These are phyloP conservation scores for Kwoniella europaea DNA, from an alignment of 768 basidiomycete genomes.

Conservation along the genomic window DNA sequence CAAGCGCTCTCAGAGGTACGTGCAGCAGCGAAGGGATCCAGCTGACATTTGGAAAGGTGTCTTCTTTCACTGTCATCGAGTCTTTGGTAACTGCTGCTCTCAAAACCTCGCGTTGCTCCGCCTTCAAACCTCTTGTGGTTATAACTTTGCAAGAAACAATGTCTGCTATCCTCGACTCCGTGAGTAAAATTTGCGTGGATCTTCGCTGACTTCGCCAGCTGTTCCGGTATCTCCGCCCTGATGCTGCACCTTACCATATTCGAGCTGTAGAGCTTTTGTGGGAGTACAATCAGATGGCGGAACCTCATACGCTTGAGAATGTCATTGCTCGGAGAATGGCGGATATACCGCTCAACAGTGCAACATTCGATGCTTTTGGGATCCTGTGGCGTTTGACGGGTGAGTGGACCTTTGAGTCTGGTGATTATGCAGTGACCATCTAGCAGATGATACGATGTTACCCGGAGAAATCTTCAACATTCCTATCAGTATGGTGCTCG, in stretches of 20 bases:
- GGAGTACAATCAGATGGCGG: slow-evolving; percentile 59
- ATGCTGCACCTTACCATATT: slow-evolving; percentile 74
- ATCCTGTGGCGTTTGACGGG: slow-evolving; percentile 89
- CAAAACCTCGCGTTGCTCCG: slow-evolving; percentile 28
- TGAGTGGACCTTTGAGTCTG: slow-evolving; percentile 54
- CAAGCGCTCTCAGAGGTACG: slow-evolving; percentile 65
- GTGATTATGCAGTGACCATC: background rate
- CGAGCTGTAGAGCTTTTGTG: slow-evolving; percentile 82
- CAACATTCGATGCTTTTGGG: slow-evolving; percentile 85
- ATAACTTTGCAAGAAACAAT: slow-evolving; percentile 65
- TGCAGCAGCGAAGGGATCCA: slow-evolving; percentile 7
- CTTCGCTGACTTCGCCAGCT: slow-evolving; percentile 61
- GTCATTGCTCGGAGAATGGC: slow-evolving; percentile 71
- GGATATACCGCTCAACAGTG: slow-evolving; percentile 61
- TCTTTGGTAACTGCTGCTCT: slow-evolving; percentile 67
- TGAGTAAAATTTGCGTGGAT: slow-evolving; percentile 9
- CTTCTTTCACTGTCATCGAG: slow-evolving; percentile 73
- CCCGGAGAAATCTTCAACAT: slow-evolving; percentile 83
- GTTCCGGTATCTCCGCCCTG: slow-evolving; percentile 72
- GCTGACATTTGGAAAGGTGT: slow-evolving; percentile 59
- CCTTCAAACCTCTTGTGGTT: slow-evolving; percentile 64
- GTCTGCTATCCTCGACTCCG: slow-evolving; percentile 38
- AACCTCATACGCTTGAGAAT: slow-evolving; percentile 40
- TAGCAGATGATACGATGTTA: slow-evolving; percentile 71
- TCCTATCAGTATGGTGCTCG: slow-evolving; percentile 85